Base-by-base conservation (phyloP, 495 filamentous ascomycete genomes). In the Podospora sp. region DNA sequence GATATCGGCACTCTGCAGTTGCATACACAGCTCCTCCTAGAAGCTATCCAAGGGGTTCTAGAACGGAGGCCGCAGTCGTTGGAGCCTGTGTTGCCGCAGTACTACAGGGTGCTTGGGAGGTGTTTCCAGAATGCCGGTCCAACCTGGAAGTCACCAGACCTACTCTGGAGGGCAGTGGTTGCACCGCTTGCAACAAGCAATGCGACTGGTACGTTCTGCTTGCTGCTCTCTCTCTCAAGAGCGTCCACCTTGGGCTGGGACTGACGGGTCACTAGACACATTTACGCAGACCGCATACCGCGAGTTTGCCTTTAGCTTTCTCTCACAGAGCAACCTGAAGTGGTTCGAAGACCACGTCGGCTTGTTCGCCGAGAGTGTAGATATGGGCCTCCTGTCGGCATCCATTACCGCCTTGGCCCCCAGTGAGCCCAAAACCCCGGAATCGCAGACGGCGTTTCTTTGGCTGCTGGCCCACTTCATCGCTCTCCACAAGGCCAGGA, bases 401-500 rank as follows among this genome's bases (percentile, higher is more conserved):
- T 68, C 68, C 9, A 51, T 76, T 33, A 22, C 63, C 40, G 63
- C 52, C 26, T 56, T 56, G 1, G 20, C 56, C 1, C 18, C 60
- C 0, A 52, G 71, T n/a, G 63, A 64, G 5, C 56, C 63, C n/a
- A 71, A 73, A 60, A 60, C 69, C 14, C 53, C 64, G 50, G 58
- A 53, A 6, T 60, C 68, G 11, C 71, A 71, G 58, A 71, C 78
- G 46, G 73, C 73, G 24, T 82, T 84, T 18, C 78, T 93, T 22
- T 96, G 93, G 90, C 81, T 99, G 22, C 78, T 97, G 58, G 85
- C 90, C 22, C 91, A 96, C 73, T 87, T 93, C 66, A 90, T 97
- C 59, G 91, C 85, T 70, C 86, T 97, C 55, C 87, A 90, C 68
- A 84, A 86, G 40, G 75, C 79, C 5, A 75, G 76, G 18, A 67